These are phyloP conservation scores for Ilex paraguariensis DNA, from an alignment of 305 asterid species.

Conservation along the genomic window DNA sequence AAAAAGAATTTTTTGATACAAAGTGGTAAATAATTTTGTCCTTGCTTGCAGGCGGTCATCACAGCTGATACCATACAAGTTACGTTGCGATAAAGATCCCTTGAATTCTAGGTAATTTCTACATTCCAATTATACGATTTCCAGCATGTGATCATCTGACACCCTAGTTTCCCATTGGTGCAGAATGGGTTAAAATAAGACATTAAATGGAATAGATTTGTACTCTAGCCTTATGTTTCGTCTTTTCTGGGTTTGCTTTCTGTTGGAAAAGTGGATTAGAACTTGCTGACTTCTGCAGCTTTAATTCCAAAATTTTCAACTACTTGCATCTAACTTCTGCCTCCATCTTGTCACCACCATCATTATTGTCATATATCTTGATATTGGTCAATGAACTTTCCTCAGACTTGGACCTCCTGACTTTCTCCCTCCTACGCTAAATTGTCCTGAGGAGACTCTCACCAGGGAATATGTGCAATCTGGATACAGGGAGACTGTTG, in stretches of 20 bases:
- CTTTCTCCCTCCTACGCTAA: conserved; percentile 79
- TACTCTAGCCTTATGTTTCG: too few relatives aligned
- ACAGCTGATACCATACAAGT: conserved; percentile 56
- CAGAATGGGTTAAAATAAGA: neutral
- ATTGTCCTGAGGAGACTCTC: conserved; percentile 89
- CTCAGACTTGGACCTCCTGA: conserved; percentile 96
- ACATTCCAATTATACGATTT: neutral
- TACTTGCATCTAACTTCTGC: too few relatives aligned
- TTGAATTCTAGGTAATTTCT: conserved; percentile 71
- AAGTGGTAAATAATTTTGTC: too few relatives aligned
- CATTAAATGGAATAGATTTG: too few relatives aligned
- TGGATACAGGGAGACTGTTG: conserved; percentile 82
- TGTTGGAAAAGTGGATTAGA: too few relatives aligned
- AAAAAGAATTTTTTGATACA: too few relatives aligned
- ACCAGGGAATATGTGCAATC: conserved; percentile 67
- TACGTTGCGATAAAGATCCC: conserved; percentile 84
- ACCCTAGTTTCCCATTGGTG: neutral
- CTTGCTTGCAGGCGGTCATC: conserved; percentile 52
- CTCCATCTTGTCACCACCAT: too few relatives aligned
- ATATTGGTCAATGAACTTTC: conserved; percentile 10
- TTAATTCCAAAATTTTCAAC: too few relatives aligned
- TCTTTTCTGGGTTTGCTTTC: too few relatives aligned
- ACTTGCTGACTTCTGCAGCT: too few relatives aligned
- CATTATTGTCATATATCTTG: neutral
- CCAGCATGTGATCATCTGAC: neutral